Evolutionary conservation across 1,284 basidiomycete genomes (phyloP).

Genomic region (Macrocystidia cucumis): DNA sequence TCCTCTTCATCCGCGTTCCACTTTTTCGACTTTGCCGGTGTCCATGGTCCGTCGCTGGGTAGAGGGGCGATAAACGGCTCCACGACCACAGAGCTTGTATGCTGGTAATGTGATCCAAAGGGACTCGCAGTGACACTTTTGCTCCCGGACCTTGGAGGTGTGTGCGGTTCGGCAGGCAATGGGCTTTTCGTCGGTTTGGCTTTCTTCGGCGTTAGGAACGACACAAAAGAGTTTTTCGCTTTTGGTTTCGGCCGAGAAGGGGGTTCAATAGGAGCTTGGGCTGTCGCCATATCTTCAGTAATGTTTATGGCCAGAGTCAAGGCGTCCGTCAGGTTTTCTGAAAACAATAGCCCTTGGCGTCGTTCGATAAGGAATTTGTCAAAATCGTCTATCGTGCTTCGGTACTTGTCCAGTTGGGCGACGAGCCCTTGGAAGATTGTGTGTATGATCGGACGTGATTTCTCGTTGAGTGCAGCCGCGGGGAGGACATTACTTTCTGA

Average conservation of each 20-base stretch:
- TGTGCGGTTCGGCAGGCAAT: conserved; percentile 29
- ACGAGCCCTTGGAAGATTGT: conserved; percentile 74
- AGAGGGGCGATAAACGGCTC: conserved; percentile 61
- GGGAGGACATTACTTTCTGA: conserved; percentile 51
- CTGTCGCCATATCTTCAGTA: conserved; percentile 29
- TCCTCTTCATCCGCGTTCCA: conserved; percentile 61
- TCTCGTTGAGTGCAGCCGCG: conserved; percentile 60
- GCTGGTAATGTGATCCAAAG: conserved; percentile 80
- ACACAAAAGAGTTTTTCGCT: conserved; percentile 57
- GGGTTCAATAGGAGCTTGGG: conserved; percentile 17
- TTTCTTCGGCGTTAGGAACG: conserved; percentile 75
- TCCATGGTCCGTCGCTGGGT: conserved; percentile 57
- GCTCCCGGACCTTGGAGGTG: conserved; percentile 27
- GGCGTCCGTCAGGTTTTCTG: conserved; percentile 90
- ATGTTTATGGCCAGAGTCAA: conserved; percentile 68
- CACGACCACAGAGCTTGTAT: conserved; percentile 68
- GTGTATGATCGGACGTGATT: conserved; percentile 71
- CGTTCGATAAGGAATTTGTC: conserved; percentile 83
- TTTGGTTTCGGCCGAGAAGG: conserved; percentile 39
- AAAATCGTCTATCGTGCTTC: conserved; percentile 70
- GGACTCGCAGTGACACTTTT: conserved; percentile 63
- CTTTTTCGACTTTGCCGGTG: conserved; percentile 37
- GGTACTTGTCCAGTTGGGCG: conserved; percentile 73
- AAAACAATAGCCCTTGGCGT: conserved; percentile 84
- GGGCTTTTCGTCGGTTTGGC: conserved; percentile 33